Evolutionary conservation across 2,329 filamentous ascomycete genomes (phyloP), one percentile per base, ranked within the genome.

Genomic region (Aspergillus tubingensis): DNA sequence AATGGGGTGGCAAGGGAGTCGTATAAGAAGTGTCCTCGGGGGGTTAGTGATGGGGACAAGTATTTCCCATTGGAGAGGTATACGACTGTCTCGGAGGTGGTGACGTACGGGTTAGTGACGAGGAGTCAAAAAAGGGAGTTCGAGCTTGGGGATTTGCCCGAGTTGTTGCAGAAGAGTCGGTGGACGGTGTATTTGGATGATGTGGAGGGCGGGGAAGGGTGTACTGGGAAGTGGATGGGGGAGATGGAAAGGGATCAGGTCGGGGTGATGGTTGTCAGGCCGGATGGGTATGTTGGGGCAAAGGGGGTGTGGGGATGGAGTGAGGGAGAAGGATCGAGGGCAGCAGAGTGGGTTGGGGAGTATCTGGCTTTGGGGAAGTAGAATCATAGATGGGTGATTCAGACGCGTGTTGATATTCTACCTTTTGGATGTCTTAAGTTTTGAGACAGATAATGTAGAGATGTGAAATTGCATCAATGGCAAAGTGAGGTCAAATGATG

Each of bases 181-280:
- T 92, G 88, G 88, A 89, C 88, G 0, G 82, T 92, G 61, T 92
- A 92, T 70, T 79, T 91, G 0, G 89, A 92, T 69, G 82, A 91
- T 71, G 75, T 86, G 13, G 82, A 86, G 57, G 84, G 81, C 10
- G 70, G 81, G 13, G 69, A 74, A 17, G 68, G 62, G 1, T 89
- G 86, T 73, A 89, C 85, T 8, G 83, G 87, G 67, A 91, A 90
- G 73, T 92, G 88, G 88, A 78, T 90, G 6, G 87, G 86, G 43
- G 82, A 79, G 49, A 76, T 91, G 3, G 78, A 76, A 0, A 78
- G 80, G 0, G 79, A 81, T 8, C 83, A 89, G 65, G 83, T 89
- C 5, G 86, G 84, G 4, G 83, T 91, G 43, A 79, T 88, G 43
- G 88, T 89, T 67, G 86, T 92, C 1, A 82, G 89, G 5, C 89